phyloP scores from a whole-genome alignment of 2,329 filamentous ascomycete species.

The Escovopsis sp. region DNA sequence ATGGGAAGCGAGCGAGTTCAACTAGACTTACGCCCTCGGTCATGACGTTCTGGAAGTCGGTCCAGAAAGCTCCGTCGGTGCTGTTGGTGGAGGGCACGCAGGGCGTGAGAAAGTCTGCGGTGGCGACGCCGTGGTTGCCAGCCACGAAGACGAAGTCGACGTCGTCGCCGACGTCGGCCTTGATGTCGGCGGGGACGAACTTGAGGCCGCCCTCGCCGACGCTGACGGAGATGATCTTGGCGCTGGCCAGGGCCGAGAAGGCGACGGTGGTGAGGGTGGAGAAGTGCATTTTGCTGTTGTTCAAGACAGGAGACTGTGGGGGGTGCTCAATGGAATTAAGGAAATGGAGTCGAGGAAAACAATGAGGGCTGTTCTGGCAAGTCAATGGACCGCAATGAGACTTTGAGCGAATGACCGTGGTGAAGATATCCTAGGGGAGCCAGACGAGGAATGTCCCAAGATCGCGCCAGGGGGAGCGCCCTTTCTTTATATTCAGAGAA shows the following conservation, averaged over 20 bases:
- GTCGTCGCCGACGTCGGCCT: slow-evolving; percentile 27
- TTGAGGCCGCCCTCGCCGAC: slow-evolving; percentile 24
- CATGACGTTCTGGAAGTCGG: neutral
- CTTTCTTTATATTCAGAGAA: too few relatives aligned
- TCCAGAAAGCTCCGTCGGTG: slow-evolving; percentile 8
- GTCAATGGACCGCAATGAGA: too few relatives aligned
- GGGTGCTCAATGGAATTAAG: neutral
- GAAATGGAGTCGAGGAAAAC: neutral
- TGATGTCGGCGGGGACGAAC: slow-evolving; percentile 27
- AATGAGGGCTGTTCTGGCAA: too few relatives aligned
- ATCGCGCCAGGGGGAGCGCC: too few relatives aligned
- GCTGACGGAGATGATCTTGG: slow-evolving; percentile 19
- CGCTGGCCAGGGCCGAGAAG: slow-evolving; percentile 9
- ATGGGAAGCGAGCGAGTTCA: neutral
- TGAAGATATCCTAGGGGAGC: too few relatives aligned
- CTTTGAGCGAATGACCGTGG: too few relatives aligned
- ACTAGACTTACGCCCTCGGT: slow-evolving; percentile 1
- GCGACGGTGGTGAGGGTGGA: slow-evolving; percentile 3
- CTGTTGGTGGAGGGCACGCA: slow-evolving; percentile 23
- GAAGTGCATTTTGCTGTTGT: slow-evolving; percentile 7
- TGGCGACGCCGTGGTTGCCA: slow-evolving; percentile 29
- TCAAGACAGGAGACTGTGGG: neutral
- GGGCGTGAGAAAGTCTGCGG: slow-evolving; percentile 31
- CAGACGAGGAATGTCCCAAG: too few relatives aligned
- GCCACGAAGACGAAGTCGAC: slow-evolving; percentile 36